Evolutionary conservation across 2,329 filamentous ascomycete species (phyloP).

Genomic region (Hypoxylon sp.): DNA sequence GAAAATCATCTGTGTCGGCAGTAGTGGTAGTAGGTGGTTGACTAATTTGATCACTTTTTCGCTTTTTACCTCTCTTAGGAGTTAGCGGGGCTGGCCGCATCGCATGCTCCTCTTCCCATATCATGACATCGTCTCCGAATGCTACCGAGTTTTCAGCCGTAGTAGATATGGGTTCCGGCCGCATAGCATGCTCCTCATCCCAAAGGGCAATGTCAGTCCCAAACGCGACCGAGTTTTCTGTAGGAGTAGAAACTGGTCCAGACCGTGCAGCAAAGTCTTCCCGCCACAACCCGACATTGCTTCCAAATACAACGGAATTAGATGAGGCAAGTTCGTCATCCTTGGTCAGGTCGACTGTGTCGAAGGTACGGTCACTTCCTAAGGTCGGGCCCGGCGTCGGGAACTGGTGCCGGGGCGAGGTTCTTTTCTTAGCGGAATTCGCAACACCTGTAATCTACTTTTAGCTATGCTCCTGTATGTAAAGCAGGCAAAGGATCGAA

Average conservation of each 20-base stretch:
- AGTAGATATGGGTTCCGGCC: constrained; percentile 54
- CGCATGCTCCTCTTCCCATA: constrained; percentile 61
- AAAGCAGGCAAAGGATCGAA: constrained; percentile 19
- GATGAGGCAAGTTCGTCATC: constrained; percentile 49
- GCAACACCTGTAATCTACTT: constrained; percentile 21
- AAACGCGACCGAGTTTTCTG: constrained; percentile 47
- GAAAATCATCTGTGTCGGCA: constrained; percentile 60
- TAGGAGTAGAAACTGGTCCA: constrained; percentile 44
- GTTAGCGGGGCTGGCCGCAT: constrained; percentile 55
- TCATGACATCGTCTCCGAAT: constrained; percentile 51
- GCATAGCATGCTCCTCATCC: constrained; percentile 59
- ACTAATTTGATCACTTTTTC: constrained; percentile 65
- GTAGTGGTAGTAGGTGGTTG: constrained; percentile 48
- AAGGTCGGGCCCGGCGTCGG: constrained; percentile 48
- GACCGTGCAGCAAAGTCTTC: constrained; percentile 54
- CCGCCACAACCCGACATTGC: constrained; percentile 44
- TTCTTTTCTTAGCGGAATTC: constrained; percentile 47
- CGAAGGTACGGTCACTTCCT: constrained; percentile 50
- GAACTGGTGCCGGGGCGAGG: constrained; percentile 41
- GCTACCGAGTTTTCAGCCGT: constrained; percentile 48
- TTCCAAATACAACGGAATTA: constrained; percentile 46
- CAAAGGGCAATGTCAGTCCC: constrained; percentile 56
- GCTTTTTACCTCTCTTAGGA: constrained; percentile 61
- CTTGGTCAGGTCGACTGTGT: constrained; percentile 54
- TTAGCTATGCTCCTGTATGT: constrained; percentile 15